Conservation (phyloP, 2,329 filamentous ascomycete genomes). For the Pyrenophora seminiperda region DNA sequence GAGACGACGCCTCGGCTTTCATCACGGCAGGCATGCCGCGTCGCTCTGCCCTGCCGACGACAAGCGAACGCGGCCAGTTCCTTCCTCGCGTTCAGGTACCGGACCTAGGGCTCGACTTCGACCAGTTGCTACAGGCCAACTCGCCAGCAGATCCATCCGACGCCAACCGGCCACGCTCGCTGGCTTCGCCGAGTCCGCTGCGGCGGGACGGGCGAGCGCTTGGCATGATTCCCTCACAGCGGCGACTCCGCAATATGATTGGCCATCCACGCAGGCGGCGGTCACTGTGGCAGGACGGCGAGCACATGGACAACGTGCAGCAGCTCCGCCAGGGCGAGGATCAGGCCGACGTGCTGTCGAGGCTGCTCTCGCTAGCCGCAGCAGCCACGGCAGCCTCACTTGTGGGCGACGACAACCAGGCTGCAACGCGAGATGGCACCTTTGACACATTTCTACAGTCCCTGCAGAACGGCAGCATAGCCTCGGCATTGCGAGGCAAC, state of each 20-base stretch:
- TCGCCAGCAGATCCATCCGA: slow-evolving; percentile 25
- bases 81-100: slow-evolving; percentile 42
- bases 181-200: slow-evolving; percentile 24
- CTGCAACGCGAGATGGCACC: slow-evolving; percentile 64
- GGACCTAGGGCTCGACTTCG: slow-evolving; percentile 48
- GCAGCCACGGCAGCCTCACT: slow-evolving; percentile 68
- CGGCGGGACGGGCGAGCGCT: slow-evolving; percentile 42
- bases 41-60: slow-evolving; percentile 29
- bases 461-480: slow-evolving; percentile 63
- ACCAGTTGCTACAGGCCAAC: slow-evolving; percentile 34
- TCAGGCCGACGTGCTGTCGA: slow-evolving; percentile 65
- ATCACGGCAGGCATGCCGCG: slow-evolving; percentile 22
- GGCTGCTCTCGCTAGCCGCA: slow-evolving; percentile 66
- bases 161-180: slow-evolving; percentile 25
- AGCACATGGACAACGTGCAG: slow-evolving; percentile 35
- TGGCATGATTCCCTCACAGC: slow-evolving; percentile 45
- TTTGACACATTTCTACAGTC: slow-evolving; percentile 68
- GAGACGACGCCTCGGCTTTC: slow-evolving; percentile 20
- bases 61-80: slow-evolving; percentile 40
- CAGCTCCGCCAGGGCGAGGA: slow-evolving; percentile 60
- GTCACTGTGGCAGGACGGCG: slow-evolving; percentile 49
- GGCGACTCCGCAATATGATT: slow-evolving; percentile 50
- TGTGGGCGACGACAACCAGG: slow-evolving; percentile 63
- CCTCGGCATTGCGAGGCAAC: slow-evolving; percentile 59
- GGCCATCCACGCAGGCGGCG: slow-evolving; percentile 57